Conservation (phyloP, 2,329 filamentous ascomycete species). For the Neofusicoccum ribis region DNA sequence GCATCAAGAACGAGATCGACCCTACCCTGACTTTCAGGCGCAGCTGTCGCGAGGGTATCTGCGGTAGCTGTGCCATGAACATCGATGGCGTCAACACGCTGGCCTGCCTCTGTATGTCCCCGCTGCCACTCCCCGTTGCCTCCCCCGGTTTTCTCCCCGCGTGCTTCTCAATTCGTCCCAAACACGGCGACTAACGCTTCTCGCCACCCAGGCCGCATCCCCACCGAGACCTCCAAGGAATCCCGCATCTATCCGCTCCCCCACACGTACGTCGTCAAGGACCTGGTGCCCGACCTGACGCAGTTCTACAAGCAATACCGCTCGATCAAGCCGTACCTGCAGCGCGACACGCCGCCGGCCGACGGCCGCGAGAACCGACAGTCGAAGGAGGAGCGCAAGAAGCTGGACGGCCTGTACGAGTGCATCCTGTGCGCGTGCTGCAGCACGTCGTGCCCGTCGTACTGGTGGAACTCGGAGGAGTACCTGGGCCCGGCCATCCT, state of each 20-base stretch:
- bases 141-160: no score
- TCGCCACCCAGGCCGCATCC: constrained; percentile 74
- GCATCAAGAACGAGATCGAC: constrained; percentile 99
- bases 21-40: constrained; percentile 94
- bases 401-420: constrained; percentile 97
- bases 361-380: constrained; percentile 93
- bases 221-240: constrained; percentile 75
- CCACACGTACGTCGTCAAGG: constrained; percentile 99
- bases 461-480: constrained; percentile 99
- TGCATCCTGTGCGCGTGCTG: constrained; percentile 99
- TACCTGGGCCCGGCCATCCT: constrained; percentile 97
- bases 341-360: constrained; percentile 78
- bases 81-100: constrained; percentile 98
- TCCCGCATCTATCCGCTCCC: constrained; percentile 96
- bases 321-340: constrained; percentile 98
- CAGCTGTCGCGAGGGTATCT: constrained; percentile 97
- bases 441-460: constrained; percentile 98
- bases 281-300: constrained; percentile 95
- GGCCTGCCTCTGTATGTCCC: constrained; percentile 86
- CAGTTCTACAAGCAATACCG: constrained; percentile 99
- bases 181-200: not conserved
- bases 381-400: constrained; percentile 86
- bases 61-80: constrained; percentile 99
- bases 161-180: not conserved
- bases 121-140: not conserved